A percentile compares a stretch with the other conserved stretches of the same genome.
Evolutionary conservation across 2,329 filamentous ascomycete genomes (phyloP).

Genomic region (Monosporascus cannonballus): DNA sequence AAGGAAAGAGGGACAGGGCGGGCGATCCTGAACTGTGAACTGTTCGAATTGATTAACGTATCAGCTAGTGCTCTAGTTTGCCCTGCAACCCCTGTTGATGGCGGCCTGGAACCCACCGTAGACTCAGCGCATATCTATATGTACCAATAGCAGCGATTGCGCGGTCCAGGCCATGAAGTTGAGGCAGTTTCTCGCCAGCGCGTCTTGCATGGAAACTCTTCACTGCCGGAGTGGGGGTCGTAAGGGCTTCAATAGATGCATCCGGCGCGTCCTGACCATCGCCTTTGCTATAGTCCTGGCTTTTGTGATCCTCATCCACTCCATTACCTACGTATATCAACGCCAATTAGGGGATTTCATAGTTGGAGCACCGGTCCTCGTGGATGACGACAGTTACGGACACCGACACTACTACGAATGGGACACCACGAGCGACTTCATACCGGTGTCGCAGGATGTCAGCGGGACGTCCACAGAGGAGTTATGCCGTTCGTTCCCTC

Average conservation of each 20-base stretch:
- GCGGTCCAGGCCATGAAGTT: too few relatives aligned
- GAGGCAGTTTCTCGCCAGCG: too few relatives aligned
- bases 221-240: background rate
- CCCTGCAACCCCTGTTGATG: too few relatives aligned
- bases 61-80: too few relatives aligned
- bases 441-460: constrained; percentile 14
- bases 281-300: background rate
- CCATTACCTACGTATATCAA: background rate
- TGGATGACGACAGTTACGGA: constrained; percentile 2
- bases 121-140: too few relatives aligned
- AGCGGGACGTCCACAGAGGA: constrained; percentile 10
- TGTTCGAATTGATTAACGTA: too few relatives aligned
- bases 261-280: background rate
- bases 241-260: background rate
- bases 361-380: background rate
- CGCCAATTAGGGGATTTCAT: background rate
- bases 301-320: background rate
- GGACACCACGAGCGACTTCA: constrained; percentile 21
- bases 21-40: too few relatives aligned
- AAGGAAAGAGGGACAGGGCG: too few relatives aligned
- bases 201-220: too few relatives aligned
- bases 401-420: constrained; percentile 12
- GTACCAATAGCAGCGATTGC: too few relatives aligned
- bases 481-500: constrained; percentile 22
- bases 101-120: too few relatives aligned